Evolutionary conservation across 106 monocot genomes (phyloP), one percentile per base, ranked within the genome.

Genomic region (Dioscorea zingiberensis): DNA sequence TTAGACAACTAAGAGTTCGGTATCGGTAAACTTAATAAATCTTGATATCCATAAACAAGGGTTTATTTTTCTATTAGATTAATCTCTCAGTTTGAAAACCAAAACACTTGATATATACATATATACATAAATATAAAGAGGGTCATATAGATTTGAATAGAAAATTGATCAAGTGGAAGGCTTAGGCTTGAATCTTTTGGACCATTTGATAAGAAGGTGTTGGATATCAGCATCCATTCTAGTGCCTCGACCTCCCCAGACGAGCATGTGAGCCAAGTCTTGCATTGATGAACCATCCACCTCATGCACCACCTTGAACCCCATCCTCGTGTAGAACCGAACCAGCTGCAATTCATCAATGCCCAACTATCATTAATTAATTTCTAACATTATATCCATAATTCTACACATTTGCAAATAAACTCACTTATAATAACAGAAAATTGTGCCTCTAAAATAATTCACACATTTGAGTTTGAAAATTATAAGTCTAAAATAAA

Each of bases 181-280:
- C 68, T 47, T 26, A 46, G 71, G 55, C 69, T 58, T 84, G 55
- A 88, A 78, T 15, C 73, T 74, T 74, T 63, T 88, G 63, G 72
- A 59, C 88, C 88, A 88, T 71, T 76, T 88, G 19, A 69, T 3
- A 27, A 88, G 69, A 12, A 88, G 78, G 24, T 78, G 21, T 22
- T 81, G 64, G 21, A 81, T 78, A 29, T 84, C 54, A 22, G 88
- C 88, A 65, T 88, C 84, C 88, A 88, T 88, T 64, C 72, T 71
- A 21, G 88, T 88, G 0, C 88, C 88, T 68, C 66, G 67, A 24
- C 84, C 88, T 76, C 88, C 88, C 88, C 88, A 88, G 0, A 84
- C 81, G 60, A 88, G 60, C 84, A 84, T 84, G 64, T 88, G 88
- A 56, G 84, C 84, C 47, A 88, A 45, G 44, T 88, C 88, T 12